These are phyloP conservation scores for Boletus patriciae DNA, from an alignment of 768 basidiomycete species.

Conservation along the genomic window DNA sequence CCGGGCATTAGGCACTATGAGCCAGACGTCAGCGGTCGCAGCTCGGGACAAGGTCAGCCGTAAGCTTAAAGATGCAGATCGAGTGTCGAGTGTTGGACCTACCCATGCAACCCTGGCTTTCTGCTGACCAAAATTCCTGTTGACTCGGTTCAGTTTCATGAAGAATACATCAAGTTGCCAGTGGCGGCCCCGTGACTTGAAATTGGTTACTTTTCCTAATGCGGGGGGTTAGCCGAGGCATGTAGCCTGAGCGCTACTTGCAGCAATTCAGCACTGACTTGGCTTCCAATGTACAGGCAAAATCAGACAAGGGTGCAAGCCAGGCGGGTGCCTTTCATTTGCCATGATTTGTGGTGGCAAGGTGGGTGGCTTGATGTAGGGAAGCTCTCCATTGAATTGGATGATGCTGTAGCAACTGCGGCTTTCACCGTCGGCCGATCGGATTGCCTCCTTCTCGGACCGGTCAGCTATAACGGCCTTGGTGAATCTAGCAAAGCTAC, in stretches of 20 bases:
- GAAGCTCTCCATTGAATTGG: background rate
- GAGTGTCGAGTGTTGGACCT: background rate
- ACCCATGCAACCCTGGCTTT: background rate
- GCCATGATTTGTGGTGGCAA: background rate
- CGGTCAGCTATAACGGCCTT: background rate
- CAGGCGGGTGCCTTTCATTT: background rate
- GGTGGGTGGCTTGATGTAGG: background rate
- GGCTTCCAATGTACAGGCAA: background rate
- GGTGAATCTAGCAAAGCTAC: background rate
- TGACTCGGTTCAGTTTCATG: background rate
- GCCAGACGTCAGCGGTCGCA: too few species aligned
- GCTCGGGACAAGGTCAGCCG: background rate
- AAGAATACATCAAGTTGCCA: too few species aligned
- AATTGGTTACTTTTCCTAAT: background rate
- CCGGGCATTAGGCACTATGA: too few species aligned
- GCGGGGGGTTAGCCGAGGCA: too few species aligned
- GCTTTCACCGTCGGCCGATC: background rate
- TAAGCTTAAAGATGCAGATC: background rate
- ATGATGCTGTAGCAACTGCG: background rate
- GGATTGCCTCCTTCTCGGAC: too few species aligned
- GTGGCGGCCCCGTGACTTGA: too few species aligned
- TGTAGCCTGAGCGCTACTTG: background rate
- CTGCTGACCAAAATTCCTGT: background rate
- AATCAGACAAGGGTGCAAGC: too few species aligned
- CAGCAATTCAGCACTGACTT: background rate